Base-by-base conservation (phyloP, 2,329 filamentous ascomycete genomes). In the Nemania sp. region DNA sequence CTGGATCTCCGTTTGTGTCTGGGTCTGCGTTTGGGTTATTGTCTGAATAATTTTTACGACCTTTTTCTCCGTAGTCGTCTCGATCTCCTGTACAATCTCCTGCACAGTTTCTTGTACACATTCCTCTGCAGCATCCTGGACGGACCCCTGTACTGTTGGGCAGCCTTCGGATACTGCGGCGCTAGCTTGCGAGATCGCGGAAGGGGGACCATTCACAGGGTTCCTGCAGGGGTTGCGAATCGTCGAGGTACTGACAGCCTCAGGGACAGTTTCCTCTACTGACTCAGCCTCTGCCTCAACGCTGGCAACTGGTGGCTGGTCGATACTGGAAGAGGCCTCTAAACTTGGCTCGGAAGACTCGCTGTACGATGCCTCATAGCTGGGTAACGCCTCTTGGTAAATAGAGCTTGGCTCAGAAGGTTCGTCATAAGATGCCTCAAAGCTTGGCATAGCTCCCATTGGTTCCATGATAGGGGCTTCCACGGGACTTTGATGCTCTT, bases 1-100 rank as follows among this genome's bases (percentile, higher is more conserved):
- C 54, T 79, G 74, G 15, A 70, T 76, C 11, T 79, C 70, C 0
- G 70, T 75, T 57, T 79, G 72, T 10, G 69, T 71, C 4, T 77
- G 69, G 20, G 72, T 77, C 13, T 78, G 71, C 0, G 73, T 76
- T 58, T 78, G 73, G 2, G 71, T 73, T 1, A 74, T 66, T 1
- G 72, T 71, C 62, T 79, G 68, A 15, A 72, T 32, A n/a, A 73
- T 61, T 29, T 59, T 65, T 8, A 73, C 70, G 15, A 72, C 60
- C n/a, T 65, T 70, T 51, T 67, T 70, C 55, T 71, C 68, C 4
- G 64, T 72, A 3, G 67, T 54, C 1, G 62, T 76, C 7, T 75
- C 75, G 2, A 61, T 26, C 18, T 67, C 61, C 26, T 70, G 55
- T 22, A 56, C 64, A 0, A 22, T 58, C 26, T 62, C 43, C 49